These are phyloP conservation scores for Tuber melanosporum DNA, from an alignment of 495 filamentous ascomycete species.

Conservation along the genomic window DNA sequence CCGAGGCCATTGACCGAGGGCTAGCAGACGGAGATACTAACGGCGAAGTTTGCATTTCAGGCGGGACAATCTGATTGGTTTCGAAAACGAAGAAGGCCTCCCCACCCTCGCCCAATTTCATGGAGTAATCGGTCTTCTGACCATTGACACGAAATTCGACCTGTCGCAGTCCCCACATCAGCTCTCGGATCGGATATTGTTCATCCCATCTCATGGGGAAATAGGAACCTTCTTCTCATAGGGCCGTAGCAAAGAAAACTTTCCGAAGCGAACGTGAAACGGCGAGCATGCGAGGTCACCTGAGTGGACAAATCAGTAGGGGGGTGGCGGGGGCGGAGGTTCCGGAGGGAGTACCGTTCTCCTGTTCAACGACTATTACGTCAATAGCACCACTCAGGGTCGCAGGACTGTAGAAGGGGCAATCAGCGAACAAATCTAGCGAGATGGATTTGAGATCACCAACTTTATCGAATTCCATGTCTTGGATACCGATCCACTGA, in stretches of 20 bases:
- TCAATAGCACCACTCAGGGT: slow-evolving; percentile 97
- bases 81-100: slow-evolving; percentile 99
- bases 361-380: slow-evolving; percentile 96
- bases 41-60: slow-evolving; percentile 86
- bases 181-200: neutral
- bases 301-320: slow-evolving; percentile 16
- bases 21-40: slow-evolving; percentile 79
- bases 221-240: slow-evolving; percentile 80
- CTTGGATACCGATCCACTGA: slow-evolving; percentile 92
- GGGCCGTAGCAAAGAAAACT: slow-evolving; percentile 90
- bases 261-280: slow-evolving; percentile 98
- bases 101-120: slow-evolving; percentile 96
- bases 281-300: slow-evolving; percentile 70
- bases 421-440: slow-evolving; percentile 17
- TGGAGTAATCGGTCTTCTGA: slow-evolving; percentile 81
- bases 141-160: slow-evolving; percentile 96
- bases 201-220: neutral
- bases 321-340: neutral
- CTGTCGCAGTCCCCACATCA: slow-evolving; percentile 38
- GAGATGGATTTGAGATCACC: slow-evolving; percentile 3
- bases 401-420: slow-evolving; percentile 53
- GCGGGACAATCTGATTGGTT: slow-evolving; percentile 79
- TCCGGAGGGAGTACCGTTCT: slow-evolving; percentile 60
- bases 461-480: slow-evolving; percentile 98
- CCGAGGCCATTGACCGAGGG: slow-evolving; percentile 59